Conservation (phyloP, 768 basidiomycete genomes). For the Candolleomyces eurysporus region DNA sequence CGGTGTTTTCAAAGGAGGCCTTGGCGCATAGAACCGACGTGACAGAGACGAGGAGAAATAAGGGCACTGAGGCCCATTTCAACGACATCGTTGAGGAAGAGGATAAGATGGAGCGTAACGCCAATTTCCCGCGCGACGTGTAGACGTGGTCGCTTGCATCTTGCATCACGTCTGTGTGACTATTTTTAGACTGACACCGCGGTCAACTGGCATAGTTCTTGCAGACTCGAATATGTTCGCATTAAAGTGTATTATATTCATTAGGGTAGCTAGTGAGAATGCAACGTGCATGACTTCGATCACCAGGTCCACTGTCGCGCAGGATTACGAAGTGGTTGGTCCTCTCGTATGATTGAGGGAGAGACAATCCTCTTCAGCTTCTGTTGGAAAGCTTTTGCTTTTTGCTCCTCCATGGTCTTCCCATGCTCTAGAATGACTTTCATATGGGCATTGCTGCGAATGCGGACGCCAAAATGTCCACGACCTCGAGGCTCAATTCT, state of each 20-base stretch:
- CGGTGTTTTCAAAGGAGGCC: conserved; percentile 81
- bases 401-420: conserved; percentile 68
- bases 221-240: too few species aligned
- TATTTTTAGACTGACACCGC: conserved; percentile 13
- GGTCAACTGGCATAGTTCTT: neutral
- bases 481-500: conserved; percentile 83
- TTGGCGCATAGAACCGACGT: conserved; percentile 34
- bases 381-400: conserved; percentile 58
- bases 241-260: neutral
- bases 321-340: conserved; percentile 74
- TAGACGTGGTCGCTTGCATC: conserved; percentile 5
- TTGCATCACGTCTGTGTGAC: conserved; percentile 2
- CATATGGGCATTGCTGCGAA: conserved; percentile 73
- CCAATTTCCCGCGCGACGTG: conserved; percentile 25
- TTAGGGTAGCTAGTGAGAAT: too few species aligned
- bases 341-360: conserved; percentile 76
- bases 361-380: conserved; percentile 78
- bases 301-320: conserved; percentile 78
- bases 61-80: conserved; percentile 45
- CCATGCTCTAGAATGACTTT: conserved; percentile 80
- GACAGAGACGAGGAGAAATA: conserved; percentile 43
- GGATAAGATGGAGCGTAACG: conserved; percentile 3
- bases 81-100: conserved; percentile 39
- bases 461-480: conserved; percentile 73
- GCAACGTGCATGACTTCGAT: conserved; percentile 22